Conservation (phyloP, 1,284 basidiomycete species). For the Cryptococcus jaspeensis region DNA sequence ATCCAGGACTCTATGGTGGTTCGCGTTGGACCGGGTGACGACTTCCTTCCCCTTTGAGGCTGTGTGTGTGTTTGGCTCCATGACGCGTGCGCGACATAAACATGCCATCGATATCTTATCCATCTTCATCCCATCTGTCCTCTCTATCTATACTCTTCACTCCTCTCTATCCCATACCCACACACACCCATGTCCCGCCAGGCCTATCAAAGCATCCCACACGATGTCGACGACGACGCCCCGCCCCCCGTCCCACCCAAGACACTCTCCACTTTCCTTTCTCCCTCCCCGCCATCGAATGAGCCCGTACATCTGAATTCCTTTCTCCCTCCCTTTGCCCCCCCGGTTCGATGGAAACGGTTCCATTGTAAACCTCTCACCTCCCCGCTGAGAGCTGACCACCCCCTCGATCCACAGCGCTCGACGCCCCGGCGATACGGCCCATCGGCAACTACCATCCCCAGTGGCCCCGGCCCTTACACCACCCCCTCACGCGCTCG, state of each 20-base stretch:
- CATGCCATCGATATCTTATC: too few relatives aligned
- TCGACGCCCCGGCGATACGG: slow-evolving; percentile 31
- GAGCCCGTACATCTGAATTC: not conserved
- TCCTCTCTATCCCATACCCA: not conserved
- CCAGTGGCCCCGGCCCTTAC: slow-evolving; percentile 15
- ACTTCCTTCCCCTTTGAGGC: too few relatives aligned
- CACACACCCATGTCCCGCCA: too few relatives aligned
- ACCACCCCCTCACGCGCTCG: not conserved
- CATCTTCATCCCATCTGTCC: not conserved
- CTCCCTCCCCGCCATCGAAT: not conserved
- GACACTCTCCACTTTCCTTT: not conserved
- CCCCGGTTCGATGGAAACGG: too few relatives aligned
- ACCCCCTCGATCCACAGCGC: not conserved
- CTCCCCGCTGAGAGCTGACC: not conserved
- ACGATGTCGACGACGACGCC: too few relatives aligned
- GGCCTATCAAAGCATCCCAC: too few relatives aligned
- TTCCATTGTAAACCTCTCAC: too few relatives aligned
- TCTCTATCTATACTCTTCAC: not conserved
- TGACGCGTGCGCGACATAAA: too few relatives aligned
- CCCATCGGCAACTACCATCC: slow-evolving; percentile 29
- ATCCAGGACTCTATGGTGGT: too few relatives aligned
- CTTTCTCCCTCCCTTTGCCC: not conserved
- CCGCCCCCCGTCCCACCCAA: not conserved
- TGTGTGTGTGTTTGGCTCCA: too few relatives aligned
- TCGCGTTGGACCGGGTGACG: too few relatives aligned